Percentiles rank a stretch among this genome's conserved stretches.
Evolutionary conservation across 2,329 filamentous ascomycete species (phyloP).

Genomic region (Hypocrella siamensis): DNA sequence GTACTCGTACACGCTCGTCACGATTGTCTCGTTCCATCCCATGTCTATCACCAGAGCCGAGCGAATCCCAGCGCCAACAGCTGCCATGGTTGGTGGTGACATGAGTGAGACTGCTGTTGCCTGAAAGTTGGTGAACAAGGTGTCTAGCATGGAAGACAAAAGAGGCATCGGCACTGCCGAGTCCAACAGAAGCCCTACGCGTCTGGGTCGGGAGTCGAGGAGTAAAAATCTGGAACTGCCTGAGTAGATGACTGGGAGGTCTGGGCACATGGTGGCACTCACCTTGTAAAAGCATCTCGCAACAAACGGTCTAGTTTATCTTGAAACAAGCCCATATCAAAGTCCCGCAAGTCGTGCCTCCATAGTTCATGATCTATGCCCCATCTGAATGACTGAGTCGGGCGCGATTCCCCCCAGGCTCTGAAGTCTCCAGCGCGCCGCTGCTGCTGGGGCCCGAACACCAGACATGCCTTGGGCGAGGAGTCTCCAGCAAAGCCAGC

Average conservation of each 20-base stretch:
- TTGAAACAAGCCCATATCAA: conserved; percentile 65
- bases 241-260: neutral
- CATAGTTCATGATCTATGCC: conserved; percentile 59
- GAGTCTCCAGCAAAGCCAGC: conserved; percentile 80
- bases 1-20: conserved; percentile 83
- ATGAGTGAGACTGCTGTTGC: conserved; percentile 68
- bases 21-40: conserved; percentile 79
- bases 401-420: conserved; percentile 42
- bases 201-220: conserved; percentile 61
- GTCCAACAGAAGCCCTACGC: conserved; percentile 61
- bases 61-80: conserved; percentile 67
- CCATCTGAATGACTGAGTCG: conserved; percentile 37
- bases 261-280: conserved; percentile 8
- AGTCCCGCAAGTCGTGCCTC: conserved; percentile 53
- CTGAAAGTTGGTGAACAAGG: conserved; percentile 68
- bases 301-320: conserved; percentile 78
- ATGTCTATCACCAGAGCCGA: conserved; percentile 81
- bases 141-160: conserved; percentile 58
- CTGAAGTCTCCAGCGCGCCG: conserved; percentile 71
- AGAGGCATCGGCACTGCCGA: conserved; percentile 64
- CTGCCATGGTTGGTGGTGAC: conserved; percentile 57
- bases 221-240: conserved; percentile 35
- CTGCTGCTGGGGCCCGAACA: conserved; percentile 61
- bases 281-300: conserved; percentile 70
- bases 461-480: conserved; percentile 52